Evolutionary conservation across 2,329 filamentous ascomycete species (phyloP), one percentile per base, ranked within the genome.

Genomic region (Ophiosphaerella herpotricha): DNA sequence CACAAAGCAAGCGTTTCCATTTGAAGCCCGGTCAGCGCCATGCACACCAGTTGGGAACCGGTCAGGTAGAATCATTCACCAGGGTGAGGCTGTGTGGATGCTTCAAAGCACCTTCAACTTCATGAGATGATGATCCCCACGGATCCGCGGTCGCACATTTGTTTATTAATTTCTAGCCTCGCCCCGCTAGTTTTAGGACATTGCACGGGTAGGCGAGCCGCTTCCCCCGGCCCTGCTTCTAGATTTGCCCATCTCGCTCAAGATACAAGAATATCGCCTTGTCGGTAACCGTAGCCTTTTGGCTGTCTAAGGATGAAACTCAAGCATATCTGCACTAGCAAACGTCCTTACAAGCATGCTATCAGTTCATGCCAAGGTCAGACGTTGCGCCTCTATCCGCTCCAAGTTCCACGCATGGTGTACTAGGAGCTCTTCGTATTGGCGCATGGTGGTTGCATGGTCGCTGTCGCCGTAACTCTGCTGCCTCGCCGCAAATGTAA

Each of bases 361-460:
- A 33, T 26, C 18, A 21, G 43, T 14, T 35, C 26, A 46, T 39
- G 46, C 41, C 37, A 46, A 45, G 35, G 11, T 7, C 38, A 12
- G 31, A 33, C 13, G n/a, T 50, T 33, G 48, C 16, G 36, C 43
- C 36, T 42, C 39, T 40, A 44, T 37, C 6, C 26, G 26, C 26
- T 69, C 61, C 37, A 70, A 31, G 38, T 68, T 60, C 43, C 55
- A 48, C 7, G 44, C 57, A 46, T 58, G 54, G 32, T 57, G 54
- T 16, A 59, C 42, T 13, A 60, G 52, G 12, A 63, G 39, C 2
- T 34, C 39, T 32, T 58, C 54, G 52, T 53, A 63, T 46, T 39
- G 24, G 34, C 26, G 46, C 16, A 40, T 23, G 37, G 57, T 41
- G 29, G 16, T 41, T 33, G 54, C 46, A 46, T 48, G 36, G 12